These are phyloP conservation scores for Eucalyptus coolabah DNA, from an alignment of 345 rosid genomes.

Conservation along the genomic window DNA sequence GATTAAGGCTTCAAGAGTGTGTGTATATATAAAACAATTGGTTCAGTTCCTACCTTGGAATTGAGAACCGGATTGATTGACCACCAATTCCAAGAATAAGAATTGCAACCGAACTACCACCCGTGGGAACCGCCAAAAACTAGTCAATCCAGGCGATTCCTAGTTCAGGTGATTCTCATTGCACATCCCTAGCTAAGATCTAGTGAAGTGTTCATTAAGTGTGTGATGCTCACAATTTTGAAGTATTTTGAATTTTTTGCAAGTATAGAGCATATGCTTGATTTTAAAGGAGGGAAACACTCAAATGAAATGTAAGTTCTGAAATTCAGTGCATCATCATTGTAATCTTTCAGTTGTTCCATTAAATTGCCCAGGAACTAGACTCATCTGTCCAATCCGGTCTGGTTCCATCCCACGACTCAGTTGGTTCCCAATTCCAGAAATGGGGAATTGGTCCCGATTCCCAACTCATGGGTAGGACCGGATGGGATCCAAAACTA, in stretches of 20 bases:
- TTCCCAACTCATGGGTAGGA: background rate
- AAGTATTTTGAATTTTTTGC: background rate
- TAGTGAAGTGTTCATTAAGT: background rate
- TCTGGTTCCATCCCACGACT: rapidly evolving
- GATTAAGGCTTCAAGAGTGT: too few relatives aligned
- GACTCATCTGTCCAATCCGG: rapidly evolving
- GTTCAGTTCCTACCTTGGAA: too few relatives aligned
- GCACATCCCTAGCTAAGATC: background rate
- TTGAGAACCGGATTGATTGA: too few relatives aligned
- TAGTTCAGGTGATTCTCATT: too few relatives aligned
- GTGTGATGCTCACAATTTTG: background rate
- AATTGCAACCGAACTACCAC: rapidly evolving
- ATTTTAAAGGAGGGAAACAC: background rate
- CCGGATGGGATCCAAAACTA: too few relatives aligned
- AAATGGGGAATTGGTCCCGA: too few relatives aligned
- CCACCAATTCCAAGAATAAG: too few relatives aligned
- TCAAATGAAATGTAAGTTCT: background rate
- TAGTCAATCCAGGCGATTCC: too few relatives aligned
- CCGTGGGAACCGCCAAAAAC: too few relatives aligned
- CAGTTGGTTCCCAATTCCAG: too few relatives aligned
- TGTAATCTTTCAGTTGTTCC: background rate
- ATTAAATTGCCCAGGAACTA: rapidly evolving
- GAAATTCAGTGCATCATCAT: background rate
- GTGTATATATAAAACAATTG: too few relatives aligned
- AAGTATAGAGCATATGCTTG: background rate